Evolutionary conservation across 495 filamentous ascomycete species (phyloP), one percentile per base, ranked within the genome.

Genomic region (Poronia punctata): DNA sequence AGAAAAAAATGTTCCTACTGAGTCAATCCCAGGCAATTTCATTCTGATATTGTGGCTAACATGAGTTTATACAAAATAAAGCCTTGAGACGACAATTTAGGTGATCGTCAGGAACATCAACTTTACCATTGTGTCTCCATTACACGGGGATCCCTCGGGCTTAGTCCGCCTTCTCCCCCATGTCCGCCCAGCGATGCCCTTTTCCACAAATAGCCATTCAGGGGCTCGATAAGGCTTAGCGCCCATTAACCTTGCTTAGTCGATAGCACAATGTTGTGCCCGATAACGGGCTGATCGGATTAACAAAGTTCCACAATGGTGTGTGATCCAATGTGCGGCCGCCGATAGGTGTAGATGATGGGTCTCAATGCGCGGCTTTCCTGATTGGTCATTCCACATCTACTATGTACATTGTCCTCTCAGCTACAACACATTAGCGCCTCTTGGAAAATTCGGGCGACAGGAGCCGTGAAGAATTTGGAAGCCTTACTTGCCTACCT

Each of bases 361-460:
- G 38, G 29, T 18, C 29, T 22, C 24, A 30, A 28, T 34, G 38
- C 20, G 20, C 21, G 38, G 20, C 14, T 9, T 24, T 31, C 17
- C 41, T 34, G 23, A 44, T 44, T 44, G 41, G 41, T 5, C 9
- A 20, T n/a, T n/a, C n/a, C n/a, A n/a, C n/a, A n/a, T n/a, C n/a
- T n/a, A n/a, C n/a, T n/a, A n/a, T n/a, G n/a, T n/a, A n/a, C n/a
- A n/a, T n/a, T n/a, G n/a, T n/a, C n/a, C 20, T 31, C 32, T 32
- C 41, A 44, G 41, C 41, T 31, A 30, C 38, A 32, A 27, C 21
- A 30, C 29, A 20, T n/a, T 41, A 41, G 40, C 17, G 31, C 31
- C 26, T 35, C 12, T 16, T 24, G 31, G 31, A 43, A 43, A 35
- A 33, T 27, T 43, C 31, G 40, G 40, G 30, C 35, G 40, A 34